phyloP scores from a whole-genome alignment of 1,284 basidiomycete genomes.

The Jaminaea rosea region DNA sequence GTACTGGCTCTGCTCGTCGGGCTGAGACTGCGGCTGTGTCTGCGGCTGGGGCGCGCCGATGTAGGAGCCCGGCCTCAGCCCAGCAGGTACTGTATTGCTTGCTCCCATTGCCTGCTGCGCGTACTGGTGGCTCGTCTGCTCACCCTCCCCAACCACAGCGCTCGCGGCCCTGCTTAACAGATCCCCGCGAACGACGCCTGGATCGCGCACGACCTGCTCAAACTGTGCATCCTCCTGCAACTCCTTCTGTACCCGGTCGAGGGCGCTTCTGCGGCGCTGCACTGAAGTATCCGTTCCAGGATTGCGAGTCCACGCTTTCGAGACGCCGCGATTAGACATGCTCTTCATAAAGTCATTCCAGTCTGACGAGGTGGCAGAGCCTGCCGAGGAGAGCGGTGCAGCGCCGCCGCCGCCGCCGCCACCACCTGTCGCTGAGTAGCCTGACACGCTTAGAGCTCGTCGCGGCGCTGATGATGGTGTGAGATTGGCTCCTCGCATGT shows the following conservation, averaged over 20 bases:
- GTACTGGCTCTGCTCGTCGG: too few relatives aligned
- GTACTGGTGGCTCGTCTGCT: constrained; percentile 4
- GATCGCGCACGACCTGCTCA: constrained; percentile 24
- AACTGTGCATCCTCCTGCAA: constrained; percentile 32
- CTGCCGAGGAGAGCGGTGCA: too few relatives aligned
- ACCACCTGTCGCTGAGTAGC: neutral
- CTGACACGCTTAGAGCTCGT: too few relatives aligned
- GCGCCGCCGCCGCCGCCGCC: neutral
- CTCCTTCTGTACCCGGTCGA: constrained; percentile 26
- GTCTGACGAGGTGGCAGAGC: neutral
- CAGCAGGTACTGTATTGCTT: neutral
- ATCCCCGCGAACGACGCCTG: constrained; percentile 24
- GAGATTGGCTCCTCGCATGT: neutral
- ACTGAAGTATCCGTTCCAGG: neutral
- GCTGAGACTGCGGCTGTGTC: too few relatives aligned
- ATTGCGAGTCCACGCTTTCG: constrained; percentile 25
- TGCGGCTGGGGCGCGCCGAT: neutral
- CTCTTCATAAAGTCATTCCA: constrained; percentile 34
- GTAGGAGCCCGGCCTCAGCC: constrained; percentile 1
- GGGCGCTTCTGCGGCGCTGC: constrained; percentile 2
- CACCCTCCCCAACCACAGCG: constrained; percentile 30
- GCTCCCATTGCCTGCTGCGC: neutral
- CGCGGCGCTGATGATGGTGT: neutral
- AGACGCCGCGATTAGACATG: constrained; percentile 31
- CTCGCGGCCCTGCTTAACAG: constrained; percentile 29